These are phyloP conservation scores for Pichia occidentalis DNA, from an alignment of 805 yeast species.

Conservation along the genomic window DNA sequence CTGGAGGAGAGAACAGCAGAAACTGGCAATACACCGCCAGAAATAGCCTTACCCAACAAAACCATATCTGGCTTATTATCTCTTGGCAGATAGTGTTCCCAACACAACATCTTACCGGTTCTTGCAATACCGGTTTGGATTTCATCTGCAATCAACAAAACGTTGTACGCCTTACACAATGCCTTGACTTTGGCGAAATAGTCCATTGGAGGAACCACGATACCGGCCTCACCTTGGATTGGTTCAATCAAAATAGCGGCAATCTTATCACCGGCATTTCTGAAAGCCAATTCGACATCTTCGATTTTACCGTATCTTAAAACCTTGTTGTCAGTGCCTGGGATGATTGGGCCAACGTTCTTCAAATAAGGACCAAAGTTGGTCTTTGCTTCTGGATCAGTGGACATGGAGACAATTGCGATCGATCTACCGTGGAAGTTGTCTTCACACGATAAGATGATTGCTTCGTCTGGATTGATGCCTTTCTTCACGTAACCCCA, in stretches of 20 bases:
- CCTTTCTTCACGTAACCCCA: constrained; percentile 93
- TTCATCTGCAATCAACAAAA: constrained; percentile 89
- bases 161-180: constrained; percentile 77
- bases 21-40: constrained; percentile 92
- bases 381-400: constrained; percentile 81
- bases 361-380: constrained; percentile 85
- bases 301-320: constrained; percentile 80
- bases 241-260: constrained; percentile 93
- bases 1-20: constrained; percentile 86
- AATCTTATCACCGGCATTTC: constrained; percentile 76
- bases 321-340: constrained; percentile 58
- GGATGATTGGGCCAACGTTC: constrained; percentile 79
- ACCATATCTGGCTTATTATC: constrained; percentile 84
- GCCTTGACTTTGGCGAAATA: constrained; percentile 68
- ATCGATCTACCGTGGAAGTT: constrained; percentile 97
- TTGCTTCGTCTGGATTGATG: constrained; percentile 77
- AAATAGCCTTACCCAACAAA: constrained; percentile 86
- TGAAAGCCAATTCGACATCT: constrained; percentile 78
- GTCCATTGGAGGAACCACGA: constrained; percentile 83
- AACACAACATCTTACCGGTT: constrained; percentile 90
- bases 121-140: constrained; percentile 97
- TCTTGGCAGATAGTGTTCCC: constrained; percentile 52
- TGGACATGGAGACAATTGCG: constrained; percentile 92
- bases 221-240: constrained; percentile 98
- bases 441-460: constrained; percentile 77